Base-by-base conservation (phyloP, 225 moss, liverwort and hornwort species). In the Marchantia polymorpha region DNA sequence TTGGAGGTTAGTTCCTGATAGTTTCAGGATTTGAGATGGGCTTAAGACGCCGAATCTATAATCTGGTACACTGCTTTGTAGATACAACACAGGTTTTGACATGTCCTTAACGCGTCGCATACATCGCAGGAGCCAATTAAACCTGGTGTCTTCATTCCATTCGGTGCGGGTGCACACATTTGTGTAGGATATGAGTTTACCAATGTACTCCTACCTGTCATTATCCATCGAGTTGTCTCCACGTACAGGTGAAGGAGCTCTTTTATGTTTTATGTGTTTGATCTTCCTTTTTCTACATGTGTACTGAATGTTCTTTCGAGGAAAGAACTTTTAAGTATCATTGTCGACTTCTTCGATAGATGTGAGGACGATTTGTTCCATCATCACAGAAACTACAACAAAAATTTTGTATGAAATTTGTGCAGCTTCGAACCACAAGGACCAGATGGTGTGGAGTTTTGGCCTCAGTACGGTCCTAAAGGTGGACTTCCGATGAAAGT, bases 161-260 rank as follows among this genome's bases (percentile, higher is more conserved):
- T 82, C 23, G 82, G 82, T 1, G 59, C 30, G 63, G 82, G 77
- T 30, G 23, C 17, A n/a, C 82, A 77, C 77, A 55, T 63, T 14
- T 82, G 77, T 49, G 16, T 30, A 60, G 77, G 82, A 63, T 30
- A 3, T 27, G 77, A 82, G 69, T 72, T 82, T 72, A n/a, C 77
- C 14, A 52, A 72, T 29, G 19, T 51, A 20, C 12, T 82, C 10
- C 60, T 72, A 7, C 77, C 82, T 52, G 17, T 82, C 8, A 53
- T 77, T 20, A 48, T 82, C 30, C 82, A 82, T 71, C 82, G 31
- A 29, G 60, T 77, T 0, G 58, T 82, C n/a, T 50, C 82, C n/a
- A 71, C 71, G 26, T 77, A 51, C 72, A 72, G 75, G 77, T 77
- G 51, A 14, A 20, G 27, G 16, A 16, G 20, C 49, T 26, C 3